Evolutionary conservation across 2,329 filamentous ascomycete genomes (phyloP), one percentile per base, ranked within the genome.

Genomic region (Capronia epimyces): DNA sequence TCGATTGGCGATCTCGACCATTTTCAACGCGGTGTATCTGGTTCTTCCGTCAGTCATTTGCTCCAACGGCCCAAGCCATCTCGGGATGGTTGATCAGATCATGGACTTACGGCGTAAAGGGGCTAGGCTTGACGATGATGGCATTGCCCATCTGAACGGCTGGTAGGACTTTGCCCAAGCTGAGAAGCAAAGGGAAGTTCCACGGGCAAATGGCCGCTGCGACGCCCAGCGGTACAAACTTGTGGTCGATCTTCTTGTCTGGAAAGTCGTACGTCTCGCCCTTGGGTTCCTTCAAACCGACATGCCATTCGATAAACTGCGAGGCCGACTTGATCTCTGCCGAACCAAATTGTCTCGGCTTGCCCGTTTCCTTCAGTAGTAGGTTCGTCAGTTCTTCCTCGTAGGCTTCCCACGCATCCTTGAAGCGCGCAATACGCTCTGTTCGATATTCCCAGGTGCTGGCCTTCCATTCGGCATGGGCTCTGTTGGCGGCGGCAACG

Each of bases 121-220:
- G 60, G 45, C 76, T 80, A 2, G 78, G 78, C 65, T 81, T 81
- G 52, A 79, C 63, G 44, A 82, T 78, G 40, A 81, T 65, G 13
- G 67, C 63, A 55, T 80, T 80, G 8, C 79, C 78, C 0, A 80
- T 78, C 29, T 82, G 55, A 1, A 84, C 60, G 1, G 79, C 78
- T 0, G 80, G 76, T 1, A 71, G 73, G 18, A 84, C 68, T 64
- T 84, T 84, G 16, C 43, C 55, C 46, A 56, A 36, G 21, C 50
- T 52, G 24, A 61, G 43, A 25, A 59, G 59, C 13, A 83, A 62
- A 4, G 79, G 79, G 55, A 76, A 76, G 63, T 75, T 77, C 68
- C 72, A 76, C 15, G 70, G 70, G 57, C 67, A 70, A 53, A 72
- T 72, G 39, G 69, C 70, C 22, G 54, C 60, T 20, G 57, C 68